phyloP scores from a whole-genome alignment of 2,329 filamentous ascomycete genomes.

The Thelonectria discophora region DNA sequence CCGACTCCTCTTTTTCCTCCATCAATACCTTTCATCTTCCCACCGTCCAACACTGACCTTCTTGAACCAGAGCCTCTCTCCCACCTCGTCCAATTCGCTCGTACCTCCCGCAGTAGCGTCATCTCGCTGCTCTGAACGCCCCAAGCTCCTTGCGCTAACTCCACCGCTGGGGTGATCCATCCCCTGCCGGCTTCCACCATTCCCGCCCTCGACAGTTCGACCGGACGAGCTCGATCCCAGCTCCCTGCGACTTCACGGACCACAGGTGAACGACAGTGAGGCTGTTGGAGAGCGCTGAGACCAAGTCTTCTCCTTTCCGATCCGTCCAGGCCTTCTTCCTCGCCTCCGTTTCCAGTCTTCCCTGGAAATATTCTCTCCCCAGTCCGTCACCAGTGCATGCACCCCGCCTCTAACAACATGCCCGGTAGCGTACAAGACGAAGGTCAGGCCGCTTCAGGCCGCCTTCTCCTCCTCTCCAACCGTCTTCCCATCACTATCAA shows the following conservation, averaged over 20 bases:
- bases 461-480: constrained; percentile 89
- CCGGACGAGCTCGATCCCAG: constrained; percentile 28
- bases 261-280: constrained; percentile 26
- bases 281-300: constrained; percentile 33
- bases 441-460: constrained; percentile 50
- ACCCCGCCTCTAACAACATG: constrained; percentile 42
- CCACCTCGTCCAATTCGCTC: constrained; percentile 27
- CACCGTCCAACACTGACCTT: neutral
- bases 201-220: constrained; percentile 20
- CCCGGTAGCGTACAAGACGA: constrained; percentile 48
- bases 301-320: constrained; percentile 22
- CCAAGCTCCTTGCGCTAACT: constrained; percentile 42
- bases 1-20: neutral
- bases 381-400: neutral
- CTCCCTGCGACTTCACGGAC: constrained; percentile 42
- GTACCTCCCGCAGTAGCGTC: constrained; percentile 40
- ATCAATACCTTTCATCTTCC: neutral
- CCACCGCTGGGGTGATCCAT: constrained; percentile 41
- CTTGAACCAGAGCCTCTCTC: constrained; percentile 17
- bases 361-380: neutral
- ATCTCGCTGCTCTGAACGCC: constrained; percentile 34
- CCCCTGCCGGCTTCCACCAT: constrained; percentile 29
- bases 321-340: neutral
- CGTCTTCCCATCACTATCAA: constrained; percentile 97
- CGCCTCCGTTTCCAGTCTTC: neutral